These are phyloP conservation scores for Dendrocalamus latiflorus DNA, from an alignment of 202 grass and related monocot species.

Conservation along the genomic window DNA sequence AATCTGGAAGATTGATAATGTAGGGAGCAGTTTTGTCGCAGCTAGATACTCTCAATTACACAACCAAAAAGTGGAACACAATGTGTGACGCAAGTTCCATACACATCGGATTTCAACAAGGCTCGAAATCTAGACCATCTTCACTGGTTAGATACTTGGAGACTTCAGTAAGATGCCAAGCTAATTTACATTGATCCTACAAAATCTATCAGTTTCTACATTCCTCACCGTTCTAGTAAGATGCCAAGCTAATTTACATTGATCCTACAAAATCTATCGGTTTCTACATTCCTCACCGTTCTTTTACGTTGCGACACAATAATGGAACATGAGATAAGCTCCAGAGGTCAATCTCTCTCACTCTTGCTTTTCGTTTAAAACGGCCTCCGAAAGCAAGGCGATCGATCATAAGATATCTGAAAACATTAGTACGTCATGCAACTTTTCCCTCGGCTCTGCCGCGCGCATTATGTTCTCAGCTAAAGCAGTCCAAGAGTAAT, in stretches of 20 bases:
- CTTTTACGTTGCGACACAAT: neutral
- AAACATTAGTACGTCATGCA: neutral
- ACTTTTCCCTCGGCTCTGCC: neutral
- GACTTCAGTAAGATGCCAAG: too few species aligned
- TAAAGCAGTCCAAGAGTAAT: constrained; percentile 18
- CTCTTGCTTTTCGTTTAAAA: constrained; percentile 1
- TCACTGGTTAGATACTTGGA: too few species aligned
- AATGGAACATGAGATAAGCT: constrained; percentile 4
- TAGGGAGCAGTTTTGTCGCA: neutral
- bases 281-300: constrained; percentile 4
- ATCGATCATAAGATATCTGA: constrained; percentile 7
- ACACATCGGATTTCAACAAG: too few species aligned
- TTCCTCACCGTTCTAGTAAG: neutral
- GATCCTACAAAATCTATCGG: neutral
- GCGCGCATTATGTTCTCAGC: neutral
- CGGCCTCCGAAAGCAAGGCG: neutral
- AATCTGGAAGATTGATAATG: neutral
- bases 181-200: neutral
- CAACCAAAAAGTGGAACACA: neutral
- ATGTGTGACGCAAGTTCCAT: too few species aligned
- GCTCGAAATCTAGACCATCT: too few species aligned
- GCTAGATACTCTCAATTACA: neutral
- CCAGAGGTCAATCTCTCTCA: neutral
- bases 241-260: too few species aligned
- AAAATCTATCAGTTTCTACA: neutral